Base-by-base conservation (phyloP, 768 basidiomycete genomes). In the Rhodotorula diobovata region DNA sequence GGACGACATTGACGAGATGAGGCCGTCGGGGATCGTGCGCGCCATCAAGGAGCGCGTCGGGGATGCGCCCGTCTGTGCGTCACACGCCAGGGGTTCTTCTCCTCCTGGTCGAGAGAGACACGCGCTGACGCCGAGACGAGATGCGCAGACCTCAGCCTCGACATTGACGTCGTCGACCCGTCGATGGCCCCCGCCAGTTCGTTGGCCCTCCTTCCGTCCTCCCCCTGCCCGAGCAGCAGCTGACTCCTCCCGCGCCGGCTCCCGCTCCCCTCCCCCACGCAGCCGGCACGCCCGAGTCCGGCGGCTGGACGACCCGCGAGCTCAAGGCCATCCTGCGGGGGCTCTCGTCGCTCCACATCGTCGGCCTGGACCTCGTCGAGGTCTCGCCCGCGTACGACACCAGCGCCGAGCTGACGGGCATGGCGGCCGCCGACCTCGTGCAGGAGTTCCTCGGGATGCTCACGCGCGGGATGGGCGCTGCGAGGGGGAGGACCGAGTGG, bases 81-180 rank as follows among this genome's bases (percentile, higher is more conserved):
- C 34, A 10, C 34, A 37, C 82, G 93, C 87, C 30, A n/a, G n/a
- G n/a, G n/a, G 20, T 54, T 41, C n/a, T 35, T 18, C 45, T 8
- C n/a, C 32, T 0, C 41, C 11, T 43, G 14, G 41, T 43, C 41
- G 41, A 12, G 14, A 43, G 6, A 43, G 41, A 12, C 39, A 7
- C 14, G 18, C 18, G 14, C 41, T 43, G 41, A 43, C 41, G 14
- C 12, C 3, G 41, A 9, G 41, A n/a, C 8, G 18, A 12, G 41
- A 41, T 41, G 28, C 51, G 20, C 32, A 46, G 45, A 71, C 43
- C 41, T 66, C 23, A 89, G 88, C 78, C 80, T 91, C 61, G 90
- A 91, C 79, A 92, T 91, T 35, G 90, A 92, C 80, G 88, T 90
- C 21, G 85, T 91, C 76, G 90, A 92, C 81, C 90, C 90, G 58